These are phyloP conservation scores for Hericium alpestre DNA, from an alignment of 768 basidiomycete genomes.

Conservation along the genomic window DNA sequence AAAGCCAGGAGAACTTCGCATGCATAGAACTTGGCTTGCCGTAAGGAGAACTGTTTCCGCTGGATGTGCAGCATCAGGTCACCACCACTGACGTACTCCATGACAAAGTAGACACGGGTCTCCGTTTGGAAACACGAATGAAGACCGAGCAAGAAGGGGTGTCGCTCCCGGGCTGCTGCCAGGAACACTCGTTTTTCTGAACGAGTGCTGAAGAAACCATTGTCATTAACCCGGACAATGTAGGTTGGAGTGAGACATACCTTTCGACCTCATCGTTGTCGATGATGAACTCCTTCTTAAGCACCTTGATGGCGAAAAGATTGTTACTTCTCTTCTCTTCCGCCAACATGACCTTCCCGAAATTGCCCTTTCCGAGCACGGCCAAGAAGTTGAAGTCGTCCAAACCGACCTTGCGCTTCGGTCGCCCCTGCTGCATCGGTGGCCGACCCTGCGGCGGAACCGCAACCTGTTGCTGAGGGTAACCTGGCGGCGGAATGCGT, in stretches of 20 bases:
- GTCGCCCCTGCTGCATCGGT: conserved; percentile 29
- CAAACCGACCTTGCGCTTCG: conserved; percentile 82
- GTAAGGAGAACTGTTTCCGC: conserved; percentile 95
- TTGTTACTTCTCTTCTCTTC: conserved; percentile 90
- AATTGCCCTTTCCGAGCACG: conserved; percentile 97
- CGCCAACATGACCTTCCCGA: conserved; percentile 99
- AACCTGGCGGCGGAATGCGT: conserved; percentile 5
- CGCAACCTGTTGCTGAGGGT: conserved; percentile 21
- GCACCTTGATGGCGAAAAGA: conserved; percentile 97
- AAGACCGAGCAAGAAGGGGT: conserved; percentile 92
- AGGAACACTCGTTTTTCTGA: conserved; percentile 98
- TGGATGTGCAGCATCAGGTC: conserved; percentile 99
- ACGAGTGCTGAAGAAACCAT: conserved; percentile 57
- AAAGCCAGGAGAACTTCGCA: conserved; percentile 91
- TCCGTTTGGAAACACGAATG: conserved; percentile 99
- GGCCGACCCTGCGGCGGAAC: conserved; percentile 23
- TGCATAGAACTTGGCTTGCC: conserved; percentile 98
- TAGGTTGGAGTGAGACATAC: conserved; percentile 31
- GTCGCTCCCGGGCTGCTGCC: conserved; percentile 91
- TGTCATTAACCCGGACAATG: not conserved
- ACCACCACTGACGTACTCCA: conserved; percentile 99
- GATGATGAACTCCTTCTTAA: conserved; percentile 99
- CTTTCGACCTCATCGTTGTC: conserved; percentile 99
- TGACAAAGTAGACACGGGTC: conserved; percentile 97
- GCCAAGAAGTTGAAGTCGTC: conserved; percentile 99